Percentiles rank a stretch among this genome's conserved stretches.
Evolutionary conservation across 306 rosid genomes (phyloP).

Genomic region (Cyamopsis tetragonoloba): DNA sequence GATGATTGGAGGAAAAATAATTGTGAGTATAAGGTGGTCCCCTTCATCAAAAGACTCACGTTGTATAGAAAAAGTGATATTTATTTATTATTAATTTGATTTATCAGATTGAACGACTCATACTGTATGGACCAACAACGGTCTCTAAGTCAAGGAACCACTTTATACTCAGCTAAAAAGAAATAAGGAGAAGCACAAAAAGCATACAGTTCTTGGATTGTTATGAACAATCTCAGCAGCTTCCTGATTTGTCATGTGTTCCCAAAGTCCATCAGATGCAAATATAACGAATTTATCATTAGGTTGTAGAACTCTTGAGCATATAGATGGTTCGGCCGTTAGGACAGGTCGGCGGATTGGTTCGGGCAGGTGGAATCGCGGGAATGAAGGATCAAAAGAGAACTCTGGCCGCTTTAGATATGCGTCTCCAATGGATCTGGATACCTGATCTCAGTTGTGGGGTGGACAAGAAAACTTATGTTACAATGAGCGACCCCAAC

Average conservation of each 20-base stretch:
- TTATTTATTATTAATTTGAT: too few species aligned
- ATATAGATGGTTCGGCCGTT: conserved; percentile 71
- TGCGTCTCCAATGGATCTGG: conserved; percentile 92
- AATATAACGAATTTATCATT: conserved; percentile 73
- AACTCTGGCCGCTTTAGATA: conserved; percentile 84
- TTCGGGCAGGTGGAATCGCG: conserved; percentile 64
- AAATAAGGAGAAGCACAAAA: neutral
- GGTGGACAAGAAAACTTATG: conserved; percentile 18
- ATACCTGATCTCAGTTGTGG: conserved; percentile 51
- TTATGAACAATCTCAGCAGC: conserved; percentile 74
- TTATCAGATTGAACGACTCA: too few species aligned
- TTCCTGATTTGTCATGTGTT: conserved; percentile 68
- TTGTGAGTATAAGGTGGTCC: too few species aligned
- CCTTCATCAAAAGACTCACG: too few species aligned
- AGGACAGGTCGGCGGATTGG: conserved; percentile 78
- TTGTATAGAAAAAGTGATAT: too few species aligned
- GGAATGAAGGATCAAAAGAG: conserved; percentile 73
- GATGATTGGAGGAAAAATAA: neutral
- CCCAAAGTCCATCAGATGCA: conserved; percentile 98
- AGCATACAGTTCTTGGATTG: conserved; percentile 56
- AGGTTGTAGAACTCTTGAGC: conserved; percentile 55
- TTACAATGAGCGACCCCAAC: conserved; percentile 15
- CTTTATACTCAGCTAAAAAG: too few species aligned
- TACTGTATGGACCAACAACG: too few species aligned
- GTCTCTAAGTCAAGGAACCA: too few species aligned